phyloP scores from a whole-genome alignment of 2,329 filamentous ascomycete genomes.

The Epichloe typhina region DNA sequence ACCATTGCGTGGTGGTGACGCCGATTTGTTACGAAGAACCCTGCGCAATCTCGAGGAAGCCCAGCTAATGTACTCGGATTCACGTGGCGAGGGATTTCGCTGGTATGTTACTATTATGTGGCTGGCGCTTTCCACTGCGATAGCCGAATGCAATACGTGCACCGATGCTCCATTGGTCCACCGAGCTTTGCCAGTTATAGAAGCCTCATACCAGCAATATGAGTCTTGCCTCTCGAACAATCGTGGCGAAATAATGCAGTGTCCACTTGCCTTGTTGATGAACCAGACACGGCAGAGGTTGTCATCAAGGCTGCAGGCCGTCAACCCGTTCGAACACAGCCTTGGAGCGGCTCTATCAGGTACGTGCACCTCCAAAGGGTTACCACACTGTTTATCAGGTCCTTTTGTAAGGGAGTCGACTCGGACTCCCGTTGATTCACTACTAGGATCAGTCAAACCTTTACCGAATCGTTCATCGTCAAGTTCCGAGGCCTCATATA shows the following conservation, averaged over 20 bases:
- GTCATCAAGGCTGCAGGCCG: neutral
- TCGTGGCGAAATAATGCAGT: neutral
- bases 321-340: neutral
- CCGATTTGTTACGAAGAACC: slow-evolving; percentile 1
- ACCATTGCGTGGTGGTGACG: neutral
- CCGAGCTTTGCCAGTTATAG: slow-evolving; percentile 6
- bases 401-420: neutral
- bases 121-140: slow-evolving; percentile 7
- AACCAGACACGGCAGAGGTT: neutral
- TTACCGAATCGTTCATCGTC: neutral
- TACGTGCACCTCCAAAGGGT: neutral
- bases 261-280: neutral
- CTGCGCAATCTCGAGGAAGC: slow-evolving; percentile 3
- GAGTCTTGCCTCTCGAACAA: neutral
- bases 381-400: neutral
- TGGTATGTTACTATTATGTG: slow-evolving; percentile 6
- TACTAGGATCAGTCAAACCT: neutral
- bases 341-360: neutral
- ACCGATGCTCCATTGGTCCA: slow-evolving; percentile 2
- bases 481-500: neutral
- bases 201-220: slow-evolving; percentile 6
- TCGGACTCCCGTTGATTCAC: neutral
- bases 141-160: slow-evolving; percentile 7
- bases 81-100: slow-evolving; percentile 6
- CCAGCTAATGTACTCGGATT: slow-evolving; percentile 4